phyloP scores from a whole-genome alignment of 75 land plant species.

The Cupressus sempervirens region DNA sequence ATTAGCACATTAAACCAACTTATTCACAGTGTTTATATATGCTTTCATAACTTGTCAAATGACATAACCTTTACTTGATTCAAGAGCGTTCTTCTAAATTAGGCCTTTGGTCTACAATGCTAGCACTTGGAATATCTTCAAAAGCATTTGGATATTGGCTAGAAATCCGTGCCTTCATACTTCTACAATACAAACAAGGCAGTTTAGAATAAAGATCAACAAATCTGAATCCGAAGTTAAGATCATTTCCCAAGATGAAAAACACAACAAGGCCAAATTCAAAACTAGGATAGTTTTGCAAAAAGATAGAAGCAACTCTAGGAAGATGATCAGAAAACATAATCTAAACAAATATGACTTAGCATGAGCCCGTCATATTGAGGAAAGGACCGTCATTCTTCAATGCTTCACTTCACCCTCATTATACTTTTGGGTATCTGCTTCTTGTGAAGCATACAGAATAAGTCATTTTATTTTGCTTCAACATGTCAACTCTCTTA shows the following conservation, averaged over 20 bases:
- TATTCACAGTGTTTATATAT: neutral
- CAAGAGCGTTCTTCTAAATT: conserved; percentile 34
- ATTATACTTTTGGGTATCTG: neutral
- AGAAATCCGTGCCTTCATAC: conserved; percentile 35
- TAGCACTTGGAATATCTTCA: conserved; percentile 13
- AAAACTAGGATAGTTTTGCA: neutral
- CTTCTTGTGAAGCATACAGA: neutral
- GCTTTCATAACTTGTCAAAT: neutral
- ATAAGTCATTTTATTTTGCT: neutral
- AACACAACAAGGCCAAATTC: neutral
- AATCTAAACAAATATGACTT: neutral
- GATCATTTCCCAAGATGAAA: neutral
- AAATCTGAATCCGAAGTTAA: neutral
- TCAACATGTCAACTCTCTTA: neutral
- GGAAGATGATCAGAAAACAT: neutral
- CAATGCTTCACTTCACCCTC: neutral
- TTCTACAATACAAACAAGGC: conserved; percentile 17
- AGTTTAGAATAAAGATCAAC: neutral
- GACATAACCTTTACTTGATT: neutral
- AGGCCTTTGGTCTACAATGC: conserved; percentile 36
- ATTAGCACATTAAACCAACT: neutral
- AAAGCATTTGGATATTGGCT: conserved; percentile 56
- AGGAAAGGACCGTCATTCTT: neutral
- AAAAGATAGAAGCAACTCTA: neutral
- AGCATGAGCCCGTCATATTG: neutral